Percentiles rank a stretch among this genome's conserved stretches.
These are phyloP conservation scores for Ajuga chamaepitys DNA, from an alignment of 257 asterid genomes.

Conservation along the genomic window DNA sequence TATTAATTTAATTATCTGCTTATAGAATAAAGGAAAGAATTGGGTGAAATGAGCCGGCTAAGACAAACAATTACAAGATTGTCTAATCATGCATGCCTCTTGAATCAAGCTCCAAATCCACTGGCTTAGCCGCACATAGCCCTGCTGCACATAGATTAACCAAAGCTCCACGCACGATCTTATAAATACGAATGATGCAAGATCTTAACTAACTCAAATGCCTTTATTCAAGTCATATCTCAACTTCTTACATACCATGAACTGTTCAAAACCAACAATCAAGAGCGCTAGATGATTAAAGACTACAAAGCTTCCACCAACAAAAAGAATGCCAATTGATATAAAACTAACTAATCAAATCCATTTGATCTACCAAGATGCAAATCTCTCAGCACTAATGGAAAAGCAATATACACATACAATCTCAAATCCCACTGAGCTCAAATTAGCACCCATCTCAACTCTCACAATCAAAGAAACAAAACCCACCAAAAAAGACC, in stretches of 20 bases:
- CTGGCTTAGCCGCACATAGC: too few relatives aligned
- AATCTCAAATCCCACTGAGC: background rate
- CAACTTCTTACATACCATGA: background rate
- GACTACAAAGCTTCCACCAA: conserved; percentile 1
- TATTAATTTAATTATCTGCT: background rate
- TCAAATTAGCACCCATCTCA: conserved; percentile 5
- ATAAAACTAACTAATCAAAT: background rate
- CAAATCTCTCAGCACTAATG: background rate
- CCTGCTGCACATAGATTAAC: background rate
- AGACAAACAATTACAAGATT: background rate
- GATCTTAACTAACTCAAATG: background rate
- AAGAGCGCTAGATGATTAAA: background rate
- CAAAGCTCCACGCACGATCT: background rate
- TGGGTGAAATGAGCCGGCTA: background rate
- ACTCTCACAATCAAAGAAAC: background rate
- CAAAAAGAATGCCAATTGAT: background rate
- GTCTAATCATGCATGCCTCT: background rate
- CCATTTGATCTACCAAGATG: background rate
- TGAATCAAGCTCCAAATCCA: too few relatives aligned
- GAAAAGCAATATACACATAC: background rate
- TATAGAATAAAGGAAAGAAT: background rate
- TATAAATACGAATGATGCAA: background rate
- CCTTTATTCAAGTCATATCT: background rate
- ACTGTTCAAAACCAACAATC: background rate
- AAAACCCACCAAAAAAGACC: background rate